A percentile compares a stretch with the other conserved stretches of the same genome.
These are phyloP conservation scores for Carallia brachiata DNA, from an alignment of 345 rosid genomes.

Conservation along the genomic window DNA sequence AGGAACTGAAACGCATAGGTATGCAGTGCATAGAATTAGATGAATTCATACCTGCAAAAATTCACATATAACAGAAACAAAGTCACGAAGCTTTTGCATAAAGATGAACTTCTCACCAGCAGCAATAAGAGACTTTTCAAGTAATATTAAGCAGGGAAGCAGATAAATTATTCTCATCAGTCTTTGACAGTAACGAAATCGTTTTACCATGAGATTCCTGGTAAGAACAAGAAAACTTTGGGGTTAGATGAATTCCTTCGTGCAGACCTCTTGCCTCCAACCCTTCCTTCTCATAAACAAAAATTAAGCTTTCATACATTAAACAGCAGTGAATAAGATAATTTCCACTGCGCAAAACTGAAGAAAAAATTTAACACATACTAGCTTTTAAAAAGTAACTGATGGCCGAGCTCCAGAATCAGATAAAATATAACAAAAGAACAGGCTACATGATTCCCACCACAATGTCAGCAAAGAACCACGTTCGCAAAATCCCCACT, in stretches of 20 bases:
- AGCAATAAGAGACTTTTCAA: constrained; percentile 71
- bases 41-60: constrained; percentile 87
- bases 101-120: constrained; percentile 98
- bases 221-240: constrained; percentile 7
- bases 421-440: neutral
- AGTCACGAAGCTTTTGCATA: constrained; percentile 98
- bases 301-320: neutral
- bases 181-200: constrained; percentile 52
- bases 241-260: neutral
- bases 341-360: too few relatives aligned
- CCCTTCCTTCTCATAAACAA: neutral
- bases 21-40: constrained; percentile 30
- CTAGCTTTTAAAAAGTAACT: neutral
- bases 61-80: constrained; percentile 89
- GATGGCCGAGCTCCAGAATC: neutral
- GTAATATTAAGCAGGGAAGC: constrained; percentile 72
- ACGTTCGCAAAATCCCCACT: neutral
- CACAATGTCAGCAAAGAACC: neutral
- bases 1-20: constrained; percentile 2
- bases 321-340: too few relatives aligned
- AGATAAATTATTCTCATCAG: constrained; percentile 87
- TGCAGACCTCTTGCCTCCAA: neutral
- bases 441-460: too few relatives aligned
- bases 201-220: constrained; percentile 87
- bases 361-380: too few relatives aligned